Evolutionary conservation across 2,329 filamentous ascomycete species (phyloP).

Genomic region (Trichoderma atrobrunneum): DNA sequence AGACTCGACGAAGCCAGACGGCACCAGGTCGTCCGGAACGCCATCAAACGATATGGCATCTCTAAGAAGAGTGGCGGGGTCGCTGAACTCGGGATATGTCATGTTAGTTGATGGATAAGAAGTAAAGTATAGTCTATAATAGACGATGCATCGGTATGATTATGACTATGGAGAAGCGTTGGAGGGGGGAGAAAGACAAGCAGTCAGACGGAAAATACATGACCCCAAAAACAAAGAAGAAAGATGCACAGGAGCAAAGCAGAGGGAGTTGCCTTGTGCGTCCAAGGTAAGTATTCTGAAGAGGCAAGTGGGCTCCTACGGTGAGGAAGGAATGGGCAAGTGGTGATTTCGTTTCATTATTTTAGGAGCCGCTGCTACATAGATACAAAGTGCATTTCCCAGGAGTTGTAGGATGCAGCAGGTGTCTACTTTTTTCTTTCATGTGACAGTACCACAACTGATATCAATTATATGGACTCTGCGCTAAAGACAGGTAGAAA

Average conservation of each 20-base stretch:
- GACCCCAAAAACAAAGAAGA: background rate
- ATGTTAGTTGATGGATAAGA: background rate
- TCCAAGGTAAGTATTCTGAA: background rate
- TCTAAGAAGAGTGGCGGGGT: background rate
- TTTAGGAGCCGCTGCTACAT: slow-evolving; percentile 7
- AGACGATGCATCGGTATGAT: background rate
- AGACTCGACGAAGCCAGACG: slow-evolving; percentile 29
- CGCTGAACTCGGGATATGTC: slow-evolving; percentile 20
- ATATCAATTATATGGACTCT: slow-evolving; percentile 37
- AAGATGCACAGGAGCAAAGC: background rate
- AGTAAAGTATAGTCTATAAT: background rate
- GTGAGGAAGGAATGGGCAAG: background rate
- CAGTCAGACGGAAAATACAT: background rate
- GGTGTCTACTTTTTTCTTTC: slow-evolving; percentile 10
- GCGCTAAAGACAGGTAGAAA: slow-evolving; percentile 35
- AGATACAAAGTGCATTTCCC: background rate
- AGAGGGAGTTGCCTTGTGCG: background rate
- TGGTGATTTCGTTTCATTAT: slow-evolving; percentile 11
- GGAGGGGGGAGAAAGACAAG: background rate
- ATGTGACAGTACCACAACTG: slow-evolving; percentile 32
- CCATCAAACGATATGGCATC: slow-evolving; percentile 15
- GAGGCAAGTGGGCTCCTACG: background rate
- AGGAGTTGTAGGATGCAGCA: slow-evolving; percentile 15
- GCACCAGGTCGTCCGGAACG: slow-evolving; percentile 23
- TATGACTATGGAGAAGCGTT: background rate